These are phyloP conservation scores for Colletotrichum liaoningense DNA, from an alignment of 2,329 filamentous ascomycete genomes.

Conservation along the genomic window DNA sequence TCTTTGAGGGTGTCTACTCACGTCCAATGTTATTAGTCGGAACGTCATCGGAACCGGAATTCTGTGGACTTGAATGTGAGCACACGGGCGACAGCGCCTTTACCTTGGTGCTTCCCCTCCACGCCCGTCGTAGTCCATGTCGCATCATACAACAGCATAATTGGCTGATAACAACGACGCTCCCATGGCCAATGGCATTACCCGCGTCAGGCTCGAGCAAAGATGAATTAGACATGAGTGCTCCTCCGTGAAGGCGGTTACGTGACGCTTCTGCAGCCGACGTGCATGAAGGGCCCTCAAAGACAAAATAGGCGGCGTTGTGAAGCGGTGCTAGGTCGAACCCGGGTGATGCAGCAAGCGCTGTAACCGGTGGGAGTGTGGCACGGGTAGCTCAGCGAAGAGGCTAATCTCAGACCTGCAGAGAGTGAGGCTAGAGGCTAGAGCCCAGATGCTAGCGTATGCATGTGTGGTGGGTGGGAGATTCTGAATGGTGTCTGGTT, in stretches of 20 bases:
- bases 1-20: constrained; percentile 2
- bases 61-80: neutral
- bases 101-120: constrained; percentile 2
- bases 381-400: constrained; percentile 3
- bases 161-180: constrained; percentile 7
- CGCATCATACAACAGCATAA: neutral
- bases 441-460: neutral
- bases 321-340: constrained; percentile 7
- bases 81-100: constrained; percentile 3
- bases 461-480: neutral
- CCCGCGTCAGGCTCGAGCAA: neutral
- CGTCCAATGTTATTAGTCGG: neutral
- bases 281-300: constrained; percentile 16
- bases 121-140: constrained; percentile 4
- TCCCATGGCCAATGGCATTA: constrained; percentile 15
- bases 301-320: constrained; percentile 10
- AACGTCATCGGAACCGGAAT: neutral
- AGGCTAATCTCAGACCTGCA: constrained; percentile 30
- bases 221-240: neutral
- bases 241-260: neutral
- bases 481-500: neutral
- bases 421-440: constrained; percentile 26
- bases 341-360: constrained; percentile 11
- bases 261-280: constrained; percentile 19
- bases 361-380: constrained; percentile 14